Evolutionary conservation across 768 basidiomycete genomes (phyloP), one percentile per base, ranked within the genome.

Genomic region (Dentipellis sp.): DNA sequence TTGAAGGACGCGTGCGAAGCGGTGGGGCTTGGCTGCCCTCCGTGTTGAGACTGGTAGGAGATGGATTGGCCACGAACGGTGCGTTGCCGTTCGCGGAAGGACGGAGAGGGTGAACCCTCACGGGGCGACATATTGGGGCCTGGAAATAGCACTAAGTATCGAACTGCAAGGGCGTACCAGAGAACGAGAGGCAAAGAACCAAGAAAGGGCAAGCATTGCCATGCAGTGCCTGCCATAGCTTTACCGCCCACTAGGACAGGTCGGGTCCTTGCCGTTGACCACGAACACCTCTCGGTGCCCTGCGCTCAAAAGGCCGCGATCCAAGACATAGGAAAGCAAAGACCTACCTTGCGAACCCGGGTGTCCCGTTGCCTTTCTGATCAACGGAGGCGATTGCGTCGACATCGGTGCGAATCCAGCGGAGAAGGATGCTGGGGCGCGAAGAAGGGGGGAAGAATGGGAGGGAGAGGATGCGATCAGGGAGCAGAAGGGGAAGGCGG

Each of bases 371-470:
- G 53, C 21, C 54, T 57, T 62, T 47, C 61, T 56, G 50, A 29
- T 53, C 37, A 60, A 56, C 11, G 61, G 61, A 16, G 61, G 61
- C 56, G 61, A 62, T 60, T 62, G 61, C 5, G 58, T 57, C 37
- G 61, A 62, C 61, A 62, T 62, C 16, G 56, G 42, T 45, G 37
- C n/a, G n/a, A 19, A 19, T 35, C 36, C 37, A 12, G 40, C 11
- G 42, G n/a, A 34, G 50, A 36, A 50, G 29, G 29, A 34, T 34
- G 48, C 34, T 59, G 52, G 52, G 42, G 35, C 45, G 47, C 39
- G 48, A 42, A 48, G 52, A 50, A 47, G 45, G 52, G 16, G 21
- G 56, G 34, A 52, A 52, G 53, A 59, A 55, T 23, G 53, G 56
- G 52, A 53, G 56, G 53, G 38, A 56, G 56, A 60, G 55, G 58